These are phyloP conservation scores for Leptomonas pyrrhocoris DNA, from an alignment of 208 protist species.

Conservation along the genomic window DNA sequence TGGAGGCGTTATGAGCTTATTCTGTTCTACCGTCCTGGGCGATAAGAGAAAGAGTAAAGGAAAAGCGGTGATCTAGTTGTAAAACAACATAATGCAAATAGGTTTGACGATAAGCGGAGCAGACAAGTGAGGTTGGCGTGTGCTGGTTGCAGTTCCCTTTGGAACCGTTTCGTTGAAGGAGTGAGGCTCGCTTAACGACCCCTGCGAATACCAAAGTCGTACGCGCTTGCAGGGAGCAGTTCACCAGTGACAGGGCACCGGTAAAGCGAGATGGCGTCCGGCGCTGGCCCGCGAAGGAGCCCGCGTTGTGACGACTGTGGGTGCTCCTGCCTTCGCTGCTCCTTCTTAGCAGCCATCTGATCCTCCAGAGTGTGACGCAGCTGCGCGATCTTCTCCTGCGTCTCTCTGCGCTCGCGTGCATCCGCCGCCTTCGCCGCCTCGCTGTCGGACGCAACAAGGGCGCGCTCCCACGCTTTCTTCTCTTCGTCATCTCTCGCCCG, in stretches of 20 bases:
- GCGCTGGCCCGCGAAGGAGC: conserved; percentile 6
- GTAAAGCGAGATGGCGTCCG: conserved; percentile 44
- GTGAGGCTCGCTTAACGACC: background rate
- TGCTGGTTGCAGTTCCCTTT: too few relatives aligned
- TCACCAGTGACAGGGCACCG: conserved; percentile 66
- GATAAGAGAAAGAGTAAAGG: too few relatives aligned
- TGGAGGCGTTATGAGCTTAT: too few relatives aligned
- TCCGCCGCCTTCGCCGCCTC: conserved; percentile 18
- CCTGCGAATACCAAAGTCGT: conserved; percentile 41
- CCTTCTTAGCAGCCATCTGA: conserved; percentile 30
- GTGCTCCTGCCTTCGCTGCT: background rate
- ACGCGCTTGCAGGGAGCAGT: conserved; percentile 60
- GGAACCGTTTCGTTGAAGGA: too few relatives aligned
- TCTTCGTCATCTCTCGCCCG: conserved; percentile 6
- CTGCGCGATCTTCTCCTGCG: conserved; percentile 15
- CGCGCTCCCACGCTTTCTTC: conserved; percentile 25
- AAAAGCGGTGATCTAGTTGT: too few relatives aligned
- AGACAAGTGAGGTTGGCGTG: too few relatives aligned
- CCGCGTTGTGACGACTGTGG: background rate
- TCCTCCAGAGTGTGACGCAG: conserved; percentile 21
- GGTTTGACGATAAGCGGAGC: too few relatives aligned
- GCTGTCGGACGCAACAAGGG: conserved; percentile 26
- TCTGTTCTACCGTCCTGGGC: too few relatives aligned
- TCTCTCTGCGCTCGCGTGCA: conserved; percentile 20
- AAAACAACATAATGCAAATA: too few relatives aligned